Base-by-base conservation (phyloP, 148 eudicot genomes). In the Polygonum aviculare region DNA sequence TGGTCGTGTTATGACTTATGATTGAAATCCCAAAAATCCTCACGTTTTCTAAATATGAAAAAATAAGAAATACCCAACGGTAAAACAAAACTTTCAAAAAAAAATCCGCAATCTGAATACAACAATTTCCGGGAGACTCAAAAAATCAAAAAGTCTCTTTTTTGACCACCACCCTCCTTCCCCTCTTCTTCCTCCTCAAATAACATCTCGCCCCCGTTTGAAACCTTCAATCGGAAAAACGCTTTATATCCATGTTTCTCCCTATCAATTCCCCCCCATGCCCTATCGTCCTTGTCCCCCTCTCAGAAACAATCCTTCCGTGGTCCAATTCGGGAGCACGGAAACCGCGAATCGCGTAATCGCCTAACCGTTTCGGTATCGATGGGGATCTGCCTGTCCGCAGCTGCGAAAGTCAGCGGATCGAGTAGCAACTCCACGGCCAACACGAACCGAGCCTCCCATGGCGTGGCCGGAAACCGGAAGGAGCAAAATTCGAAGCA, bases 361-460 rank as follows among this genome's bases (percentile, higher is more conserved):
- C 59, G n/a, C 7, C 67, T 26, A 7, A 14, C 3, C 1, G 11
- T 54, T 26, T 26, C 10, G 5, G 33, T 31, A 36, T 31, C 7
- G 19, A 77, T 77, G 79, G 79, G 79, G 50, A 9, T 36, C 5
- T 77, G 79, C 35, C 38, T 77, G 1, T 77, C 79, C 6, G 71
- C 79, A 59, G 71, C 79, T 73, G 71, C 45, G 7, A 77, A 69
- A 75, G 74, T 77, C 31, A 77, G 74, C 12, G 79, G 79, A 33
- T 77, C 79, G 11, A 77, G 51, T 59, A 77, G 79, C 79, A 35
- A 41, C 62, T 50, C 65, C 74, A 77, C 79, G 35, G 35, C 79
- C 26, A 26, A 54, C 33, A 35, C 74, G 11, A 38, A 5, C 75
- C 33, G 48, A 26, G 31, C 31, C 31, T 26, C 31, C 31, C 31